A percentile compares a stretch with the other conserved stretches of the same genome.
These are phyloP conservation scores for Solanum sejunctum DNA, from an alignment of 257 asterid species.

Conservation along the genomic window DNA sequence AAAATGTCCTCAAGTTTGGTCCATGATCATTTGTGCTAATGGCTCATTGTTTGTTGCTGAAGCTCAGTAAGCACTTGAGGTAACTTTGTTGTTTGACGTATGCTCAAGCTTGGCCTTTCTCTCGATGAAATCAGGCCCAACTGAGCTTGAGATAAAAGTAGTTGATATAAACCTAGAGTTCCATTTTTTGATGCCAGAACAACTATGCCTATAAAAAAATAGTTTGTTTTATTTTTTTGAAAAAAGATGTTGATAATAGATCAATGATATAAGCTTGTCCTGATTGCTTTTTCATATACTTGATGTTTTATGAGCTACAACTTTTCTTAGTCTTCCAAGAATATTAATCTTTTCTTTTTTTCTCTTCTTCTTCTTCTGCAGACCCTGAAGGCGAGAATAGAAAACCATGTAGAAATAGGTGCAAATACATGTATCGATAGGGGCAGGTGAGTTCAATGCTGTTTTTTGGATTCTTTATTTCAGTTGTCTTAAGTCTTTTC, in stretches of 20 bases:
- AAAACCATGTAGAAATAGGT: conserved; percentile 82
- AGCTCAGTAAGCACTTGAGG: background rate
- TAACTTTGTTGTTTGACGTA: background rate
- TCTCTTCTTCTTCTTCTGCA: conserved; percentile 5
- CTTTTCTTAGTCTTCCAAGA: background rate
- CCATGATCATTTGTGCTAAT: background rate
- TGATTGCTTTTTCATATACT: background rate
- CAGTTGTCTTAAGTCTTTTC: background rate
- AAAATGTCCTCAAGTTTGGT: background rate
- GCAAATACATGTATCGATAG: conserved; percentile 88
- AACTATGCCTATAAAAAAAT: background rate
- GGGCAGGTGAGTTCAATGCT: conserved; percentile 55
- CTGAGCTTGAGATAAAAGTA: background rate
- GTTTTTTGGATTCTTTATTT: background rate
- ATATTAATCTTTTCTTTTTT: background rate
- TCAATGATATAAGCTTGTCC: background rate
- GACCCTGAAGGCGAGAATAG: conserved; percentile 59
- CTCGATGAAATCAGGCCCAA: background rate
- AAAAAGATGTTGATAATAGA: background rate
- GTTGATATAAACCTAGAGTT: background rate
- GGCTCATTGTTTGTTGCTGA: background rate
- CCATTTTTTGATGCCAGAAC: background rate
- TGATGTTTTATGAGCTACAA: background rate
- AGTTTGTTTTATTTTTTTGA: background rate
- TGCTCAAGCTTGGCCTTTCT: background rate